Evolutionary conservation across 306 rosid species (phyloP).

Genomic region (Datisca glomerata): DNA sequence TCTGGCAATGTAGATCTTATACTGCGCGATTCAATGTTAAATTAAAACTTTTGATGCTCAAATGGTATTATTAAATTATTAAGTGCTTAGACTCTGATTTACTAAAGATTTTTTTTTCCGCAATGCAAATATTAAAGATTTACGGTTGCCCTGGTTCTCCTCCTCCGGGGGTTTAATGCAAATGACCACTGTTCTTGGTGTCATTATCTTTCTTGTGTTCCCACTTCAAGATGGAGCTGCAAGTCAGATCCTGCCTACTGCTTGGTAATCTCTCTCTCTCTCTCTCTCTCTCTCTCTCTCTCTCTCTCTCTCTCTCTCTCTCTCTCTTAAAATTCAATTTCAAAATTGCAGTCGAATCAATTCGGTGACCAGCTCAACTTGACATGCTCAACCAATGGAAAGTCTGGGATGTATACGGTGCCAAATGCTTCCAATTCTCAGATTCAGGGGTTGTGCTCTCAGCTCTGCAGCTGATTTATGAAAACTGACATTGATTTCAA

Average conservation of each 20-base stretch:
- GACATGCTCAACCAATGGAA: conserved; percentile 79
- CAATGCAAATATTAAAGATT: conserved; percentile 25
- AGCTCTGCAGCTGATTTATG: conserved; percentile 47
- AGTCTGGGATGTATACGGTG: conserved; percentile 24
- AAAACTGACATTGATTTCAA: no score
- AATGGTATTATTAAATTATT: no score
- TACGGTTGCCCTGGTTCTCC: conserved; percentile 57
- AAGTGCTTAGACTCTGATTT: no score
- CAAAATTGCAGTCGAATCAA: conserved; percentile 55
- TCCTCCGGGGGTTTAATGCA: conserved; percentile 69
- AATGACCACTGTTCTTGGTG: conserved; percentile 97
- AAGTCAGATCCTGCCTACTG: conserved; percentile 59
- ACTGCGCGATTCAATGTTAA: no score
- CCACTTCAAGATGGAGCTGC: conserved; percentile 97
- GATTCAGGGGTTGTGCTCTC: conserved; percentile 62
- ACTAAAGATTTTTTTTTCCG: no score
- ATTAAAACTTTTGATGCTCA: no score
- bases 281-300: conserved; percentile 2
- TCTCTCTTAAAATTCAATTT: background rate
- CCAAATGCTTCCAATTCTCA: conserved; percentile 42
- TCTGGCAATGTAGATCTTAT: no score
- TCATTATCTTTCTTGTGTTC: conserved; percentile 88
- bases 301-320: conserved; percentile 1
- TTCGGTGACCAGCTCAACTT: conserved; percentile 53
- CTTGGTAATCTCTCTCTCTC: conserved; percentile 30